Evolutionary conservation across 1,284 basidiomycete species (phyloP).

Genomic region (Chalciporus sp.): DNA sequence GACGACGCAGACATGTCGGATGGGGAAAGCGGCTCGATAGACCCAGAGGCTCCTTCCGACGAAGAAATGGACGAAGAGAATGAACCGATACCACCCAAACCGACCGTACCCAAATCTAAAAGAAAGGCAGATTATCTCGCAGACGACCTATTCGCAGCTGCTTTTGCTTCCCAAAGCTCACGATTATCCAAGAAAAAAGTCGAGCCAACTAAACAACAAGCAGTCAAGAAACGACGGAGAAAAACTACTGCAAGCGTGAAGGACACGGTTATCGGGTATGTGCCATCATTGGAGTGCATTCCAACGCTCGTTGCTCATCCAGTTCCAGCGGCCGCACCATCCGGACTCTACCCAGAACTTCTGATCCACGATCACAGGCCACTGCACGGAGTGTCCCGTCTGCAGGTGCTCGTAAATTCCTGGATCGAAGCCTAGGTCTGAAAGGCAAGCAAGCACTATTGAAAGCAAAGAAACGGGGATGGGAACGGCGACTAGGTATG

Average conservation of each 20-base stretch:
- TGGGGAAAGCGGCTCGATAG: slow-evolving; percentile 5
- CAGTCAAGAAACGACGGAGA: slow-evolving; percentile 27
- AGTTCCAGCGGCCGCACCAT: slow-evolving; percentile 33
- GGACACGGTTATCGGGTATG: slow-evolving; percentile 33
- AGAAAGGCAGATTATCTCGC: slow-evolving; percentile 44
- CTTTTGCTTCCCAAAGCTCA: slow-evolving; percentile 40
- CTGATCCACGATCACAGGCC: slow-evolving; percentile 21
- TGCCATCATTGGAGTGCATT: not conserved
- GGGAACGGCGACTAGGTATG: slow-evolving; percentile 48
- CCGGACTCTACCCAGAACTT: slow-evolving; percentile 28
- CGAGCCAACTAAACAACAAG: slow-evolving; percentile 14
- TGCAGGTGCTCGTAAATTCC: slow-evolving; percentile 29
- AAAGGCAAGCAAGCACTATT: slow-evolving; percentile 30
- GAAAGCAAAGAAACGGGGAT: slow-evolving; percentile 38
- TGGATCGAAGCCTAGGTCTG: slow-evolving; percentile 35
- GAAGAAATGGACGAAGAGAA: slow-evolving; percentile 19
- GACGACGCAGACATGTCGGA: slow-evolving; percentile 17
- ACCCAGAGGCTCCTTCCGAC: slow-evolving; percentile 13
- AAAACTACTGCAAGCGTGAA: slow-evolving; percentile 22
- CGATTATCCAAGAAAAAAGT: slow-evolving; percentile 4
- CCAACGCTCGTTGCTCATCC: not conserved
- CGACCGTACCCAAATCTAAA: not conserved
- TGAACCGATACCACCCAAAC: not conserved
- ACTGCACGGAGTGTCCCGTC: slow-evolving; percentile 33
- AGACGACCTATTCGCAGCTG: slow-evolving; percentile 50